Evolutionary conservation across 1,139 yeast genomes (phyloP).

Genomic region (Geotrichum australiense): DNA sequence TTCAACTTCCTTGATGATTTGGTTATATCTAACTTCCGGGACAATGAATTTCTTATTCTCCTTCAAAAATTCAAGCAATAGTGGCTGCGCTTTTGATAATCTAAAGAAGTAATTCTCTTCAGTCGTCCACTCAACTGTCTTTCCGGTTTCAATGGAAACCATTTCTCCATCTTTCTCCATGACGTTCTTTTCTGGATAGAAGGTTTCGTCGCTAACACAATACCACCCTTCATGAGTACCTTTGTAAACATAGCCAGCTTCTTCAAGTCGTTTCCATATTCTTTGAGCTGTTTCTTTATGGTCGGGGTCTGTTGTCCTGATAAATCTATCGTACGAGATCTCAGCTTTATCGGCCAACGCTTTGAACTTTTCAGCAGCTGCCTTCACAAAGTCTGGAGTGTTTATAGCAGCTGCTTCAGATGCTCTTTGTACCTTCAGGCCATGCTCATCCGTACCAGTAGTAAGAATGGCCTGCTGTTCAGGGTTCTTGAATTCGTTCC

Average conservation of each 20-base stretch:
- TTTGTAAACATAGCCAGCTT: slow-evolving; percentile 64
- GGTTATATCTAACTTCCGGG: slow-evolving; percentile 54
- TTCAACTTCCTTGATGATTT: slow-evolving; percentile 53
- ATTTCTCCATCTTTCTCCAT: slow-evolving; percentile 38
- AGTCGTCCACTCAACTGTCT: slow-evolving; percentile 64
- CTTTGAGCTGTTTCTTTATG: slow-evolving; percentile 58
- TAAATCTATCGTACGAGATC: slow-evolving; percentile 66
- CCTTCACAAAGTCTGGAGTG: slow-evolving; percentile 70
- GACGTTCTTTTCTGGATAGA: slow-evolving; percentile 78
- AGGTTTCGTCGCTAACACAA: slow-evolving; percentile 88
- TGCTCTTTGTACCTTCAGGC: slow-evolving; percentile 76
- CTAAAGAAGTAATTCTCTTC: slow-evolving; percentile 87
- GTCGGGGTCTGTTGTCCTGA: slow-evolving; percentile 83
- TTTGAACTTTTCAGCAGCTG: slow-evolving; percentile 57
- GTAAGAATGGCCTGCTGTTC: slow-evolving; percentile 49
- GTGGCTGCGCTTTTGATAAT: slow-evolving; percentile 52
- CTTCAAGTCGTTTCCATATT: slow-evolving; percentile 59
- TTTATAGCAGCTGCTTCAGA: slow-evolving; percentile 51
- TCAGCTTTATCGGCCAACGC: slow-evolving; percentile 50
- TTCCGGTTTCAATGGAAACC: slow-evolving; percentile 68
- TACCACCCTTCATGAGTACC: slow-evolving; percentile 94
- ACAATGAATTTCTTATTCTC: slow-evolving; percentile 47
- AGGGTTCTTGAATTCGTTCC: slow-evolving; percentile 48
- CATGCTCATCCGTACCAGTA: slow-evolving; percentile 98
- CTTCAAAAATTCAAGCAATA: slow-evolving; percentile 45